Evolutionary conservation across 495 filamentous ascomycete genomes (phyloP), one percentile per base, ranked within the genome.

Genomic region (Mycothermus thermophilus): DNA sequence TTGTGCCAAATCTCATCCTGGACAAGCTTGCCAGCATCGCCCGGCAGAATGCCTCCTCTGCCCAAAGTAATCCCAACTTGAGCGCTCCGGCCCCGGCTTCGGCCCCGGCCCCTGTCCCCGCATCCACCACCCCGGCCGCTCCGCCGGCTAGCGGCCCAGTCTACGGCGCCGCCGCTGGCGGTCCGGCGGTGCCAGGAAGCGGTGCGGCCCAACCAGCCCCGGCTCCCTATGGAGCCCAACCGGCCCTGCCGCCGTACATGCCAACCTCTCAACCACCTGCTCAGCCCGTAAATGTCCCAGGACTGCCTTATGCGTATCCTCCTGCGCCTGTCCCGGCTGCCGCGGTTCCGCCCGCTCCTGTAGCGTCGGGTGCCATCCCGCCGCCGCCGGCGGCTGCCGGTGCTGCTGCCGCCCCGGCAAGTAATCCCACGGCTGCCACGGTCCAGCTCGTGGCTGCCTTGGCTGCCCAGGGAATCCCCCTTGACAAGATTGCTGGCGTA

Each of bases 21-120:
- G 81, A 80, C 49, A 80, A 80, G 20, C 69, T 93, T 38, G 82
- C 83, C 29, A 81, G 81, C 45, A 84, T 93, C 65, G 82, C 82
- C 24, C 80, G 84, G 37, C 78, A 85, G 54, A 88, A 80, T 54
- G 64, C 63, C 29, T 69, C 76, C 35, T 59, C 71, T 9, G 67
- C 75, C 8, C 71, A 80, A 17, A 59, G 65, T 48, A 67, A 55
- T 36, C 55, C 67, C 15, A 58, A 52, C 39, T 49, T 70, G 32
- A 58, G 69, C 28, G 60, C 71, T 29, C 62, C 54, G 29, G 43
- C 53, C 48, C 32, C 55, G 34, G 8, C 44, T 35, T 23, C 33
- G 12, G 28, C 46, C 45, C 39, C 50, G 26, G 32, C 44, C 30
- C 30, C 46, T 1, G 43, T 51, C 14, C 42, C 52, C n/a, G 43